Evolutionary conservation across 305 asterid genomes (phyloP), one percentile per base, ranked within the genome.

Genomic region (Rubia peregrina): DNA sequence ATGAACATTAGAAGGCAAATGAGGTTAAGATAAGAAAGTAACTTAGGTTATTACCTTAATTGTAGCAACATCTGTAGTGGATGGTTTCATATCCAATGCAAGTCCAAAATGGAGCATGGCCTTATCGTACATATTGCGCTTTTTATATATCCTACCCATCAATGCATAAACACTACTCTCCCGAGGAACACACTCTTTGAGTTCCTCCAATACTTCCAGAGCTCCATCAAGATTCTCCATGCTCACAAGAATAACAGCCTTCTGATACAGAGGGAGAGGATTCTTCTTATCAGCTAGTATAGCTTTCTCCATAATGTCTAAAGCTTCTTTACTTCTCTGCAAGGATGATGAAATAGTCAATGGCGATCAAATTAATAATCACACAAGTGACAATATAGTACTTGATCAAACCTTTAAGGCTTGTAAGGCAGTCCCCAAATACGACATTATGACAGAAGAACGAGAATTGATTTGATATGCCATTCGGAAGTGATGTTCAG

Each of bases 31-130:
- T 43, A 66, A 67, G 30, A 70, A 48, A 14, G 51, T 64, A 64
- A 64, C 51, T 41, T 9, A 9, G 38, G 43, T 51, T 48, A 66
- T 77, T 75, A 92, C 96, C 98, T 94, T 91, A 78, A 91, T 91
- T 75, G 89, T 74, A 60, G 99, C 98, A 79, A 94, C 96, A 73
- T 94, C 98, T 26, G 98, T 86, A 62, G 98, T 96, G 68, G 99
- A 85, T 69, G 99, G 99, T 80, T 88, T 94, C 88, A 91, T 71
- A 81, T 94, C 99, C 87, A 94, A 79, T 11, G 98, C 97, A 61
- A 87, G 80, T 74, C 98, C 99, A 69, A 88, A 94, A 83, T 94
- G 90, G 80, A 91, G 92, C 96, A 94, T 91, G 81, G 99, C 97
- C 53, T 88, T 87, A 74, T 88, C 91, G 36, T 86, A 74, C 87